Conservation (phyloP, 257 asterid genomes). For the Catharanthus roseus region DNA sequence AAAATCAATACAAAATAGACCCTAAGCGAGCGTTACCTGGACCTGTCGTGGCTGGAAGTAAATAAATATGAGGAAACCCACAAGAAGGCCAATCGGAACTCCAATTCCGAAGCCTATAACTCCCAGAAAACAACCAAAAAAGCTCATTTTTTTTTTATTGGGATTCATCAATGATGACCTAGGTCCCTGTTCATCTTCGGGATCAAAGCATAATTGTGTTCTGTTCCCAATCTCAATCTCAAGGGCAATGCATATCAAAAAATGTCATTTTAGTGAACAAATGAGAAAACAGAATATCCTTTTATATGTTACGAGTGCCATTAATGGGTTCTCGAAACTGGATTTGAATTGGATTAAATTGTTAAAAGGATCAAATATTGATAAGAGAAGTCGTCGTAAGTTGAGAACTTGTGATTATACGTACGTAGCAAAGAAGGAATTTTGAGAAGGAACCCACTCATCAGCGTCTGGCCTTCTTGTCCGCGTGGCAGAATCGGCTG, state of each 20-base stretch:
- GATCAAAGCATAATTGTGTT: neutral
- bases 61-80: constrained; percentile 60
- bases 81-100: constrained; percentile 45
- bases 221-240: too few relatives aligned
- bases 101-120: constrained; percentile 59
- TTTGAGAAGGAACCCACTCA: neutral
- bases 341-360: neutral
- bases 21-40: too few relatives aligned
- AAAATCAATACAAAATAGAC: too few relatives aligned
- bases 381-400: neutral
- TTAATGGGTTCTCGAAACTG: neutral
- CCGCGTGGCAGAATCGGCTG: neutral
- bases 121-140: constrained; percentile 39
- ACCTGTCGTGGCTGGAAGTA: constrained; percentile 35
- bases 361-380: neutral
- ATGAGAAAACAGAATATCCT: neutral
- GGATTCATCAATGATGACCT: neutral
- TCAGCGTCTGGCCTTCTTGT: neutral
- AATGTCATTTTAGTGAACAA: neutral
- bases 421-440: neutral
- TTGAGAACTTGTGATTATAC: too few relatives aligned
- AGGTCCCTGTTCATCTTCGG: neutral
- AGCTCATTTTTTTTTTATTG: constrained; percentile 43
- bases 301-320: neutral
- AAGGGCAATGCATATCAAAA: neutral